Base-by-base conservation (phyloP, 2,329 filamentous ascomycete genomes). In the Colletotrichum acutatum region DNA sequence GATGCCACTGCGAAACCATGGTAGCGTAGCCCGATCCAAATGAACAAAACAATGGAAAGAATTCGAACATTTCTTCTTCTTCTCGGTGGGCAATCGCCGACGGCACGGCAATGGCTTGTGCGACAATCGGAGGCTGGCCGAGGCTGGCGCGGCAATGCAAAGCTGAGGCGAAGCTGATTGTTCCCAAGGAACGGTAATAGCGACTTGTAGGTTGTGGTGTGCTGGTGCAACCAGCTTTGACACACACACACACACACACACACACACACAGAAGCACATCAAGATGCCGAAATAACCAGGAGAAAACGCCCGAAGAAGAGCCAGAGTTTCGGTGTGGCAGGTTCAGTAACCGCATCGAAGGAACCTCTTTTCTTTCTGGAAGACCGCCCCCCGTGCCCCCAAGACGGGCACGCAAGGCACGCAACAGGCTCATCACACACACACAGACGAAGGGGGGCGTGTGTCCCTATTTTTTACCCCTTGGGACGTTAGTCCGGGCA, bases 401-500 rank as follows among this genome's bases (percentile, higher is more conserved):
- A 12, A 62, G 42, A 30, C 37, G 58, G 28, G 26, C 66, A 37
- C 60, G 42, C 37, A n/a, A 49, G 42, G 37, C 37, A 42, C 32
- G 32, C 16, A 42, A n/a, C 19, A n/a, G 42, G 42, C 42, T 49
- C 42, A 49, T 49, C 42, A 49, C 42, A 49, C 42, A 49, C 42
- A 49, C 16, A 22, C 42, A 34, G 32, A n/a, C 42, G 42, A 22
- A 22, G 42, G 19, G 42, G 42, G 14, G 28, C 64, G 19, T 26
- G 57, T 37, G 42, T 63, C 34, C 12, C 37, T 30, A 9, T 14
- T 32, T 53, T 34, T 67, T 32, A 19, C 68, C 53, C 63, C 65
- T 69, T 68, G 68, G 68, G 63, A 61, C 68, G 63, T 52, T 67
- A 67, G 54, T 14, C 54, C 28, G 68, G 49, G 62, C 63, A n/a